Conservation (phyloP, 2,329 filamentous ascomycete species). For the Blumeria hordei region DNA sequence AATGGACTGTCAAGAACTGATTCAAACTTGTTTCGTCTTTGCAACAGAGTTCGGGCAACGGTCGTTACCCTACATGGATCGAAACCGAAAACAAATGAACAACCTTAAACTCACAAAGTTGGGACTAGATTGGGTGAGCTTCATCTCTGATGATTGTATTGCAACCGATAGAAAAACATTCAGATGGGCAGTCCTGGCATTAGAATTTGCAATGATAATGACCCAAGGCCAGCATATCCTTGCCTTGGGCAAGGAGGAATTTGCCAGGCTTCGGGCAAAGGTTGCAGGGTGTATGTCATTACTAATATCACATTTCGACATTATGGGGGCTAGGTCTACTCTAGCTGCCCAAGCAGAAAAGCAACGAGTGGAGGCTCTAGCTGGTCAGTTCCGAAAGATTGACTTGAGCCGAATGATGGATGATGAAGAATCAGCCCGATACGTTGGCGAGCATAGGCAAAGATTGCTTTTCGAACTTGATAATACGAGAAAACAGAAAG, state of each 20-base stretch:
- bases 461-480: slow-evolving; percentile 54
- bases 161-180: slow-evolving; percentile 90
- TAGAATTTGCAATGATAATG: slow-evolving; percentile 96
- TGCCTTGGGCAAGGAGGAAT: slow-evolving; percentile 74
- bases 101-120: slow-evolving; percentile 85
- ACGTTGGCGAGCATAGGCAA: slow-evolving; percentile 53
- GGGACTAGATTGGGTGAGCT: slow-evolving; percentile 89
- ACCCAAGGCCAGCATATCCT: slow-evolving; percentile 82
- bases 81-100: slow-evolving; percentile 87
- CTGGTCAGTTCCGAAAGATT: slow-evolving; percentile 50
- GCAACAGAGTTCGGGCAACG: slow-evolving; percentile 97
- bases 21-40: slow-evolving; percentile 94
- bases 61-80: slow-evolving; percentile 85
- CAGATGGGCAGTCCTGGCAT: slow-evolving; percentile 81
- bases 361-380: slow-evolving; percentile 59
- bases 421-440: slow-evolving; percentile 62
- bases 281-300: slow-evolving; percentile 95
- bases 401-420: slow-evolving; percentile 51
- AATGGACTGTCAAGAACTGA: slow-evolving; percentile 77
- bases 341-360: slow-evolving; percentile 86
- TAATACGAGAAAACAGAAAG: slow-evolving; percentile 49
- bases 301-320: slow-evolving; percentile 94
- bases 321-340: slow-evolving; percentile 88
- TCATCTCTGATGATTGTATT: slow-evolving; percentile 91
- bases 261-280: slow-evolving; percentile 57